Evolutionary conservation across 805 yeast species (phyloP).

Genomic region (Schwanniomyces vanrijiae): DNA sequence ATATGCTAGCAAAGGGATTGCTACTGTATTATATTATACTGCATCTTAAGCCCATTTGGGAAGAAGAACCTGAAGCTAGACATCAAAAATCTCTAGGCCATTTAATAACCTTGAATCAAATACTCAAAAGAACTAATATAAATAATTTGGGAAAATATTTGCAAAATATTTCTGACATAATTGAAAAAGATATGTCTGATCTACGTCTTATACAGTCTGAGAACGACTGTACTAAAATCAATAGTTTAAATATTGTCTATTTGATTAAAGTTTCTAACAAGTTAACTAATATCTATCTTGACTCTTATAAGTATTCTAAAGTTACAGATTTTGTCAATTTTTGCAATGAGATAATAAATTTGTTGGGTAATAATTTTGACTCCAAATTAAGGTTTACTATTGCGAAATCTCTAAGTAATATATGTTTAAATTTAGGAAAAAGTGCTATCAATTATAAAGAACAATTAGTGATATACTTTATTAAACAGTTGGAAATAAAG

Average conservation of each 20-base stretch:
- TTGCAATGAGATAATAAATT: constrained; percentile 32
- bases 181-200: constrained; percentile 15
- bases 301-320: constrained; percentile 26
- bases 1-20: constrained; percentile 24
- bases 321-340: constrained; percentile 53
- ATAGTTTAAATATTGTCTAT: constrained; percentile 19
- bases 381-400: constrained; percentile 60
- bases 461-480: constrained; percentile 39
- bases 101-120: constrained; percentile 39
- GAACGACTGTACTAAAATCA: constrained; percentile 4
- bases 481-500: constrained; percentile 30
- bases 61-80: not conserved
- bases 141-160: constrained; percentile 8
- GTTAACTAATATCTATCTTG: constrained; percentile 26
- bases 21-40: constrained; percentile 17
- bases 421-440: constrained; percentile 35
- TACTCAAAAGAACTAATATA: constrained; percentile 26
- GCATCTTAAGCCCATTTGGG: constrained; percentile 18
- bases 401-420: constrained; percentile 63
- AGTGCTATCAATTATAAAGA: constrained; percentile 37
- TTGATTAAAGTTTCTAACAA: constrained; percentile 38
- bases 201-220: constrained; percentile 10
- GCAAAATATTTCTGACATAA: constrained; percentile 12
- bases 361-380: constrained; percentile 40
- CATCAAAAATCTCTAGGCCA: constrained; percentile 31